Evolutionary conservation across 495 filamentous ascomycete species (phyloP), one percentile per base, ranked within the genome.

Genomic region (Delitschia confertaspora): DNA sequence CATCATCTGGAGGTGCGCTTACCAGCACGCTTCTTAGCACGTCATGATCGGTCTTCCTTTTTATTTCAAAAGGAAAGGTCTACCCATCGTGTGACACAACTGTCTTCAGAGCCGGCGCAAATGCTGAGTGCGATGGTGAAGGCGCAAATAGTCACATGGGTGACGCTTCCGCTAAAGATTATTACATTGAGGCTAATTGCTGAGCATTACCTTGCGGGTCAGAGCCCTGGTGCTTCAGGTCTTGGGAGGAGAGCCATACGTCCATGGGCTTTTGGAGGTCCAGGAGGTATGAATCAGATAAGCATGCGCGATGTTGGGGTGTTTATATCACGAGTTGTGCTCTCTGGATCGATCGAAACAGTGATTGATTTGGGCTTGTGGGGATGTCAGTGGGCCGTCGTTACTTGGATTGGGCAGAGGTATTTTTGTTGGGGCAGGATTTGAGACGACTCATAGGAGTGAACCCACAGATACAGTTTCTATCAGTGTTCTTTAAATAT

Each of bases 1-100:
- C 46, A 55, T 25, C 42, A 55, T 25, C 42, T 55, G 36, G 51
- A 55, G 40, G 51, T 55, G 10, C 46, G 46, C 14, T 31, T 55
- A 23, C 51, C 51, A 18, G 40, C 40, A 21, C 34, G n/a, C n/a
- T n/a, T n/a, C n/a, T n/a, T n/a, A n/a, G n/a, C n/a, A n/a, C n/a
- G n/a, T n/a, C 2, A 31, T 14, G 6, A 31, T 6, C 11, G 29
- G 11, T 7, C 10, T 14, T 24, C 8, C 19, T 24, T n/a, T n/a
- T n/a, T n/a, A n/a, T 17, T 26, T 26, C 16, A 29, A 10, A 20
- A 6, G 13, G 35, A 21, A 19, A 24, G 7, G 16, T 19, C 6
- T 20, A 6, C 19, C 7, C 47, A 50, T 33, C 41, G 51, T 5
- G 51, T 50, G 1, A 55, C 46, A 13, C 40, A 47, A 8, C 46